Evolutionary conservation across 1,284 basidiomycete species (phyloP).

Genomic region (Kalmanozyma brasiliensis): DNA sequence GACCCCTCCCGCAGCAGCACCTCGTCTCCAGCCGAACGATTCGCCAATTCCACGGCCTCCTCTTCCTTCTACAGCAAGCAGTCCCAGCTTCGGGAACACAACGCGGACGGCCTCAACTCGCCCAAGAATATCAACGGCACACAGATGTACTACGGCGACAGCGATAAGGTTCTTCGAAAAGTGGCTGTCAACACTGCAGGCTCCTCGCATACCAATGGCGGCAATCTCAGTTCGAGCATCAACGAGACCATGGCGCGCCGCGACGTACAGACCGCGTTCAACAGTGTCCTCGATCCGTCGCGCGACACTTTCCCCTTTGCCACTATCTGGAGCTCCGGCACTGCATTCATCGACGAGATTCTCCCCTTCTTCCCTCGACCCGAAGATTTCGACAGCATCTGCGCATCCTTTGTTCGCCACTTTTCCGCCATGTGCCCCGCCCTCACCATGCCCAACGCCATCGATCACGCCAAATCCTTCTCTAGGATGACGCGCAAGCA

Average conservation of each 20-base stretch:
- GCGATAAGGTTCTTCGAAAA: constrained; percentile 22
- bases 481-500: constrained; percentile 33
- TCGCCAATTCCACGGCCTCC: background rate
- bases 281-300: constrained; percentile 37
- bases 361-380: constrained; percentile 39
- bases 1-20: background rate
- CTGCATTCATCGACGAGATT: constrained; percentile 42
- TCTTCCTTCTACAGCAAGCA: constrained; percentile 10
- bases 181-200: constrained; percentile 13
- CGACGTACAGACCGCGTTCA: constrained; percentile 43
- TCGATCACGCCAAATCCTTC: constrained; percentile 34
- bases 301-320: constrained; percentile 45
- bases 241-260: constrained; percentile 26
- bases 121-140: constrained; percentile 42
- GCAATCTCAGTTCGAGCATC: constrained; percentile 6
- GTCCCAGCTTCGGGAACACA: constrained; percentile 6
- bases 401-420: constrained; percentile 34
- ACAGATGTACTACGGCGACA: constrained; percentile 34
- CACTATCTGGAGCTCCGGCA: constrained; percentile 48
- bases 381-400: constrained; percentile 42
- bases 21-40: constrained; percentile 9
- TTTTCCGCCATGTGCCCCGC: constrained; percentile 39
- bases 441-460: constrained; percentile 27
- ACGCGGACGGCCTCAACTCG: constrained; percentile 13
- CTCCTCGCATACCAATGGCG: constrained; percentile 7